Percentiles rank a stretch among this genome's conserved stretches.
phyloP scores from a whole-genome alignment of 116 monocot genomes.

The Zostera marina region DNA sequence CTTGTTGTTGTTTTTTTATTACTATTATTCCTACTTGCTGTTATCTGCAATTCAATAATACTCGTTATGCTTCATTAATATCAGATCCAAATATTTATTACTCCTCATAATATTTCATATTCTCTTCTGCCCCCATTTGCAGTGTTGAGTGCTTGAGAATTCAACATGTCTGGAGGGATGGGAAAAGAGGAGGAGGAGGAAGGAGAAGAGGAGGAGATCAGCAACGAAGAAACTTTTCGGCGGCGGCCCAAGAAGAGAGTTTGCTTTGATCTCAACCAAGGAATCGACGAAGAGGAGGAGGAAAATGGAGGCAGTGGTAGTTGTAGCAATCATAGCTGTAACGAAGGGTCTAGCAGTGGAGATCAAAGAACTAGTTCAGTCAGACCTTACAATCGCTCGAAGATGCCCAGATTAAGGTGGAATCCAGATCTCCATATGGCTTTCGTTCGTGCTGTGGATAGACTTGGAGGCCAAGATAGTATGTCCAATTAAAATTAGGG shows the following conservation, averaged over 20 bases:
- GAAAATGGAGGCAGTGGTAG: constrained; percentile 18
- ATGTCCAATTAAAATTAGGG: too few species aligned
- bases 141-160: too few species aligned
- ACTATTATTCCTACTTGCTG: not conserved
- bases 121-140: constrained; percentile 8
- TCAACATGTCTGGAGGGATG: not conserved
- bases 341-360: constrained; percentile 4
- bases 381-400: constrained; percentile 82
- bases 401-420: constrained; percentile 86
- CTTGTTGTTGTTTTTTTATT: constrained; percentile 7
- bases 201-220: constrained; percentile 25
- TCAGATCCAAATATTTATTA: constrained; percentile 1
- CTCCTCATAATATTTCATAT: not conserved
- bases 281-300: constrained; percentile 4
- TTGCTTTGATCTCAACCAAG: constrained; percentile 49
- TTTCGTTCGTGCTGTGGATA: constrained; percentile 79
- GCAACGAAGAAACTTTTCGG: not conserved
- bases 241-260: constrained; percentile 16
- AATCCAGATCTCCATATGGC: constrained; percentile 87
- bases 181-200: constrained; percentile 9
- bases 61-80: too few species aligned
- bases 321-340: constrained; percentile 10
- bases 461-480: constrained; percentile 95
- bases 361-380: constrained; percentile 24
- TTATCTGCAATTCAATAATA: not conserved